phyloP scores from a whole-genome alignment of 257 asterid genomes.

The Perilla frutescens region DNA sequence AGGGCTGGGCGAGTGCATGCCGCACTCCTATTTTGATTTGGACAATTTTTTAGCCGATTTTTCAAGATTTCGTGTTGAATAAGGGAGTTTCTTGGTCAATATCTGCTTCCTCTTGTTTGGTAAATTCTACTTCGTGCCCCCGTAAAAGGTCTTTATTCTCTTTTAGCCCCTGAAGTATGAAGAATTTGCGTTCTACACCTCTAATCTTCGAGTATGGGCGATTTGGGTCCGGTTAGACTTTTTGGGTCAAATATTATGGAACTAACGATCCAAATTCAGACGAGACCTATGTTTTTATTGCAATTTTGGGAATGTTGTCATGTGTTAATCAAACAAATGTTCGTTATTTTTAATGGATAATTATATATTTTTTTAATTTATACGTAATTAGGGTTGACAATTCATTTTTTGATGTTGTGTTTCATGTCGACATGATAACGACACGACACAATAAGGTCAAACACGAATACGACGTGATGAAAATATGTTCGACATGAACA shows the following conservation, averaged over 20 bases:
- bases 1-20: constrained; percentile 40
- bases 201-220: background rate
- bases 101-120: constrained; percentile 3
- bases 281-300: too few species aligned
- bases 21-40: constrained; percentile 47
- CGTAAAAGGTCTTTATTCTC: background rate
- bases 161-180: background rate
- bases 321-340: too few species aligned
- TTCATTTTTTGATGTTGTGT: too few species aligned
- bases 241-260: background rate
- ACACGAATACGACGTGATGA: too few species aligned
- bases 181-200: background rate
- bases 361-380: too few species aligned
- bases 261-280: too few species aligned
- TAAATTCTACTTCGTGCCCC: constrained; percentile 5
- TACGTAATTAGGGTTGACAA: too few species aligned
- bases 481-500: too few species aligned
- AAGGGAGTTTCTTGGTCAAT: constrained; percentile 29
- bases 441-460: too few species aligned
- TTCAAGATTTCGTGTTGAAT: background rate
- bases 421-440: too few species aligned
- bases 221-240: background rate
- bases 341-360: too few species aligned
- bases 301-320: too few species aligned
- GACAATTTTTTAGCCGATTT: background rate